Percentiles rank a stretch among this genome's conserved stretches.
phyloP scores from a whole-genome alignment of 345 rosid species.

The Noccaea bulbosa region DNA sequence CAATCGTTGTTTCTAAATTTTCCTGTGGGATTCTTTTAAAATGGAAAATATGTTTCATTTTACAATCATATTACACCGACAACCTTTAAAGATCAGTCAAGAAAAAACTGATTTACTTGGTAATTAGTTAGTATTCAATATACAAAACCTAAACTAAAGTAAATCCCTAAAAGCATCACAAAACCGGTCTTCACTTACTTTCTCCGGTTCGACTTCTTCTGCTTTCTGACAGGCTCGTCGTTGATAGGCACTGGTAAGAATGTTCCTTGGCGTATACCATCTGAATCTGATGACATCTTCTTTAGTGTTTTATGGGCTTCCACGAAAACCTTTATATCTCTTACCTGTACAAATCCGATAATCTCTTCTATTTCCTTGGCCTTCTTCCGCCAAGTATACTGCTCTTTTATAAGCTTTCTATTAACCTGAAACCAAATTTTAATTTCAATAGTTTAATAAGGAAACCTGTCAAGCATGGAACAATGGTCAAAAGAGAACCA shows the following conservation, averaged over 20 bases:
- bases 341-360: slow-evolving; percentile 55
- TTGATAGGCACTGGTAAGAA: slow-evolving; percentile 63
- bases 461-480: slow-evolving; percentile 10
- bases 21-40: not conserved
- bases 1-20: not conserved
- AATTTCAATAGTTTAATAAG: not conserved
- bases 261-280: slow-evolving; percentile 66
- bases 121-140: not conserved
- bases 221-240: slow-evolving; percentile 59
- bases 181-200: slow-evolving; percentile 42
- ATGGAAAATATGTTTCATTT: not conserved
- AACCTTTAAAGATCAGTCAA: no score
- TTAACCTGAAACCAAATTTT: slow-evolving; percentile 56
- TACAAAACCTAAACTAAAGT: slow-evolving; percentile 4
- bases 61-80: not conserved
- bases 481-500: not conserved
- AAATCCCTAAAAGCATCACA: slow-evolving; percentile 18
- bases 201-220: slow-evolving; percentile 55
- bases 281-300: slow-evolving; percentile 54
- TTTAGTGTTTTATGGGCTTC: slow-evolving; percentile 76
- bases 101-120: slow-evolving; percentile 6
- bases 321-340: slow-evolving; percentile 72
- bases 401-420: slow-evolving; percentile 69
- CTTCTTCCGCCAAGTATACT: slow-evolving; percentile 62
- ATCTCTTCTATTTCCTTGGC: slow-evolving; percentile 72